Base-by-base conservation (phyloP, 495 filamentous ascomycete species). In the Trichoderma asperelloides region DNA sequence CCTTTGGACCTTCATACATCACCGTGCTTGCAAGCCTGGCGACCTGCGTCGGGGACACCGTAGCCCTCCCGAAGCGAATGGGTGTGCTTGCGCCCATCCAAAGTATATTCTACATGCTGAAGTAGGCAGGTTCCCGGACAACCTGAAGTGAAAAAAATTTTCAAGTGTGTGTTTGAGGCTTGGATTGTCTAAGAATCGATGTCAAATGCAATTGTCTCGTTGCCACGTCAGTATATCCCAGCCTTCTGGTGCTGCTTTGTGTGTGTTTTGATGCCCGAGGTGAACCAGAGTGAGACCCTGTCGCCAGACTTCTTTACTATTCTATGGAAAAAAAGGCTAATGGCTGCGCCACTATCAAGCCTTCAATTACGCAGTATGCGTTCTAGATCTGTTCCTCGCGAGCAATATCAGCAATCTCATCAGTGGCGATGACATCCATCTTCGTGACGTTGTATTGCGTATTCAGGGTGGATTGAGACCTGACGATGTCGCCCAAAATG, bases 251-350 rank as follows among this genome's bases (percentile, higher is more conserved):
- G 72, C 72, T 43, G 83, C 63, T 55, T 73, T 74, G 25, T 82
- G 75, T 71, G 81, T 77, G 9, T 81, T 55, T 81, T 75, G 3
- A 74, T 74, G 57, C 80, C 82, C 23, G 75, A 75, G 65, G 84
- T 81, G 23, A 73, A 69, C 81, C 81, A 84, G 9, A 72, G 64
- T 21, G 80, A 72, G 25, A 70, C 70, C 1, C 65, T 65, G 3
- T 62, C 69, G 62, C 77, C 75, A 45, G 74, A 72, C 12, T 76
- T 71, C 1, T 71, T 55, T 23, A 70, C 68, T 1, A 73, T 70
- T 57, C 72, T 70, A 13, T 76, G 78, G 47, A 77, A 74, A 60
- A 70, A 71, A 41, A 81, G 66, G 16, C 77, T 75, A 11, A 77
- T 71, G 0, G 74, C 70, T 6, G 71, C 75, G n/a, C 78, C 79